Evolutionary conservation across 345 rosid genomes (phyloP), one percentile per base, ranked within the genome.

Genomic region (Leavenworthia alabamica): DNA sequence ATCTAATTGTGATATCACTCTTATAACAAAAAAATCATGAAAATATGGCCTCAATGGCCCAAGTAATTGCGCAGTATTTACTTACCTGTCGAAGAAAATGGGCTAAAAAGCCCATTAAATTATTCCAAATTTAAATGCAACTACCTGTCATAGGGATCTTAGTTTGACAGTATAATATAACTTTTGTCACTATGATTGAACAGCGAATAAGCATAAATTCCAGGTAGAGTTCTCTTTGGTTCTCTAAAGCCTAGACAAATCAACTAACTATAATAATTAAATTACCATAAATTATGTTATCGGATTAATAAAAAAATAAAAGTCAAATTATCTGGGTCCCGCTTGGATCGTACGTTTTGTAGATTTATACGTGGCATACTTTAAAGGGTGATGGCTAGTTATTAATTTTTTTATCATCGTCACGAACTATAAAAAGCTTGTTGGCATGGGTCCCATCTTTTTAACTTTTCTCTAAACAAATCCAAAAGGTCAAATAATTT

Each of bases 211-310:
- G 41, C 47, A 51, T 41, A 47, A 68, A 6, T 51, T 42, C 51
- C 61, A 68, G 67, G 33, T 47, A 26, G 35, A 43, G 17, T 12
- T 47, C 41, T 27, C 13, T 48, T 16, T 68, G 29, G 64, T 47
- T 47, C 47, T 60, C 46, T 42, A 60, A 68, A 68, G 73, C 54
- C 17, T 33, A 17, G 53, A 43, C 67, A 50, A 16, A 59, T n/a
- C 54, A 60, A 59, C 60, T 31, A 12, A 42, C 39, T 32, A 54
- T 16, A 50, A 68, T 60, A 53, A 68, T 60, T 51, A 59, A 47
- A 44, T 24, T 47, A 56, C 15, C 16, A 9, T 35, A 54, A 50
- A 24, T 17, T 37, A 6, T 47, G 41, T 16, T 3, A 42, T 42
- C 14, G 2, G 7, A 2, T 20, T 20, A 20, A n/a, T n/a, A n/a